Percentiles rank a stretch among this genome's conserved stretches.
Conservation (phyloP, 441 rosid species). For the Gossypium gossypioides region DNA sequence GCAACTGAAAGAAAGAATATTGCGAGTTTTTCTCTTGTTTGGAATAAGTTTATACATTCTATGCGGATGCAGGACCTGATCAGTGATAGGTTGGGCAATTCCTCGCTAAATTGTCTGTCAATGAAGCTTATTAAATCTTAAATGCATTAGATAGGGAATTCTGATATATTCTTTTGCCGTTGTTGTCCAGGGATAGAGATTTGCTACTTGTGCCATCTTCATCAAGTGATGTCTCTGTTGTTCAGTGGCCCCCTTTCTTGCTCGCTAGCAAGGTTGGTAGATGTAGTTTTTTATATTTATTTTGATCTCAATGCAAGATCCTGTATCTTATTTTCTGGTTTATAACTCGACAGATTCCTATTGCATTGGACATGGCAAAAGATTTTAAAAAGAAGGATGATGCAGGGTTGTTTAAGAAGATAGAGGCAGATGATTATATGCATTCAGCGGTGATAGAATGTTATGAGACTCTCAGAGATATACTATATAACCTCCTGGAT, state of each 20-base stretch:
- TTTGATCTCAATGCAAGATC: slow-evolving; percentile 5
- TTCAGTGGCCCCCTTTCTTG: slow-evolving; percentile 94
- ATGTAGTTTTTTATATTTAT: slow-evolving; percentile 14
- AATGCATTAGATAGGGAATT: slow-evolving; percentile 6
- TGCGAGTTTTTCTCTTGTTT: slow-evolving; percentile 66
- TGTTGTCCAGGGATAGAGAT: slow-evolving; percentile 61
- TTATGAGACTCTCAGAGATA: slow-evolving; percentile 63
- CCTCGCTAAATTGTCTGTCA: slow-evolving; percentile 4
- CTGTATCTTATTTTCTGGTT: slow-evolving; percentile 15
- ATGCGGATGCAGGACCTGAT: slow-evolving; percentile 88
- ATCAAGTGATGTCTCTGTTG: slow-evolving; percentile 51
- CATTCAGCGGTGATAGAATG: slow-evolving; percentile 68
- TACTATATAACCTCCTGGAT: slow-evolving; percentile 56
- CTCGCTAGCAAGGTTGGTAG: slow-evolving; percentile 85
- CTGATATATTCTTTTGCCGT: slow-evolving; percentile 16
- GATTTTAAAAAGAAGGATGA: slow-evolving; percentile 78
- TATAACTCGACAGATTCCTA: slow-evolving; percentile 60
- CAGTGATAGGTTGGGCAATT: slow-evolving; percentile 54
- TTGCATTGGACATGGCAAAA: slow-evolving; percentile 97
- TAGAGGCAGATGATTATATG: slow-evolving; percentile 65
- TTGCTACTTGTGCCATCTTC: slow-evolving; percentile 80
- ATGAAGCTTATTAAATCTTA: slow-evolving; percentile 3
- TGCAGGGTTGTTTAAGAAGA: slow-evolving; percentile 66
- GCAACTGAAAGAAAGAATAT: slow-evolving; percentile 35
- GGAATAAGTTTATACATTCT: slow-evolving; percentile 79